Evolutionary conservation across 1,284 basidiomycete species (phyloP).

Genomic region (Ganoderma boninense): DNA sequence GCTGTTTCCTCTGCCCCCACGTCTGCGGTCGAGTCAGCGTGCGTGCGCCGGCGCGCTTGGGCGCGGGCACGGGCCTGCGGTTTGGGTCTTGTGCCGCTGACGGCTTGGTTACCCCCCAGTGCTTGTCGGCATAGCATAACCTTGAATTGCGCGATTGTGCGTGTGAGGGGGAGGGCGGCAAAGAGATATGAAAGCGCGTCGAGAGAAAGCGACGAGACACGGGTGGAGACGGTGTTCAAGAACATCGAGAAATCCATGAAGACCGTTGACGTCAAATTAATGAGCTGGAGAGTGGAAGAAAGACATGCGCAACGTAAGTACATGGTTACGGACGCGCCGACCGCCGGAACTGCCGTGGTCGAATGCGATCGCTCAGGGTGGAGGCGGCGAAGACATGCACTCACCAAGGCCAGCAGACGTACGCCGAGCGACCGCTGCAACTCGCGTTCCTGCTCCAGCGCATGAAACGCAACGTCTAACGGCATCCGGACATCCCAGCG

Average conservation of each 20-base stretch:
- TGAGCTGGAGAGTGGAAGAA: conserved; percentile 49
- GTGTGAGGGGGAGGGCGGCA: conserved; percentile 50
- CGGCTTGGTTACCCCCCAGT: conserved; percentile 24
- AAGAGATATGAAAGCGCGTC: conserved; percentile 49
- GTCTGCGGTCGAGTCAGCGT: conserved; percentile 21
- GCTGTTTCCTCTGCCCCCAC: neutral
- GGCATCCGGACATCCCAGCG: conserved; percentile 68
- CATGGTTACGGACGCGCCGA: neutral
- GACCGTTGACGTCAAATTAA: conserved; percentile 59
- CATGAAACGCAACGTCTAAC: conserved; percentile 63
- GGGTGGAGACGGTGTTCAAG: conserved; percentile 54
- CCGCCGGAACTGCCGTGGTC: neutral
- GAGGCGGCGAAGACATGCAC: conserved; percentile 28
- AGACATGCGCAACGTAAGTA: neutral
- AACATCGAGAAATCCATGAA: conserved; percentile 60
- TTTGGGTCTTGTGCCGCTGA: conserved; percentile 32
- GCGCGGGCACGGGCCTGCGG: conserved; percentile 43
- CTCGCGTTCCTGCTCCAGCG: conserved; percentile 55
- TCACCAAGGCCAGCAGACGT: conserved; percentile 61
- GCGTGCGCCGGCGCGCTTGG: conserved; percentile 30
- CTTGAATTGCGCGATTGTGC: conserved; percentile 54
- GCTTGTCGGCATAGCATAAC: conserved; percentile 55
- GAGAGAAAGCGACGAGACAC: conserved; percentile 49
- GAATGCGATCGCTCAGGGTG: neutral
- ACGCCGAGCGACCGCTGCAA: conserved; percentile 50